Base-by-base conservation (phyloP, 2,329 filamentous ascomycete genomes). In the Monosporascus sp. region DNA sequence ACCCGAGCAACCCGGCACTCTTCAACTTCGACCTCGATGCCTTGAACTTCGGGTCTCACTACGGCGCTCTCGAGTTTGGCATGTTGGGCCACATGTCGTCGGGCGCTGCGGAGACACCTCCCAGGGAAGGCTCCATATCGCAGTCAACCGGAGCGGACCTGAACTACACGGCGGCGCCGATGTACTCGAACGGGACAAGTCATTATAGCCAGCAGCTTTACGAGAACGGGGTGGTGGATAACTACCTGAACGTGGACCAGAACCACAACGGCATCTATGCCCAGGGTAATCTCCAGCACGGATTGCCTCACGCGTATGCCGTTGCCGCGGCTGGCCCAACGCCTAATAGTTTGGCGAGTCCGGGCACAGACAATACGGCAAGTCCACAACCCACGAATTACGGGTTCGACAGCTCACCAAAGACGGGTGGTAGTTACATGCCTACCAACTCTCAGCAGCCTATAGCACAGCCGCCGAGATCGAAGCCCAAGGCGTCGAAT, bases 11-110 rank as follows among this genome's bases (percentile, higher is more conserved):
- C 67, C 91, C 92, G 3, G 89, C 91, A 1, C 74, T 96, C 52
- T 97, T 95, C 80, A 97, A 97, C 68, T 96, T 97, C 70, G 92
- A 97, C 68, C 83, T 97, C 11, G 91, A 95, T 52, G 91, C 91
- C 55, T 81, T 97, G 68, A 94, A 94, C 68, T 99, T 97, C 70
- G 92, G 91, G 52, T 97, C 94, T 67, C 91, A 96, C 59, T 99
- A 97, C 67, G 93, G 92, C 55, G 93, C 92, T 19, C 80, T 96
- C 70, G 94, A 97, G 70, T 97, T 97, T 69, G 89, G 91, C 51
- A 97, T 97, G 82, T 82, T 99, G 0, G 91, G 91, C 27, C 93
- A 97, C 69, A 96, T 99, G 89, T 91, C 90, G 55, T 91, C 89
- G n/a, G 89, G 89, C 16, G 88, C 89, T 16, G 88, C 85, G n/a